Conservation (phyloP, 2,329 filamentous ascomycete genomes). For the Chaetomium strumarium region DNA sequence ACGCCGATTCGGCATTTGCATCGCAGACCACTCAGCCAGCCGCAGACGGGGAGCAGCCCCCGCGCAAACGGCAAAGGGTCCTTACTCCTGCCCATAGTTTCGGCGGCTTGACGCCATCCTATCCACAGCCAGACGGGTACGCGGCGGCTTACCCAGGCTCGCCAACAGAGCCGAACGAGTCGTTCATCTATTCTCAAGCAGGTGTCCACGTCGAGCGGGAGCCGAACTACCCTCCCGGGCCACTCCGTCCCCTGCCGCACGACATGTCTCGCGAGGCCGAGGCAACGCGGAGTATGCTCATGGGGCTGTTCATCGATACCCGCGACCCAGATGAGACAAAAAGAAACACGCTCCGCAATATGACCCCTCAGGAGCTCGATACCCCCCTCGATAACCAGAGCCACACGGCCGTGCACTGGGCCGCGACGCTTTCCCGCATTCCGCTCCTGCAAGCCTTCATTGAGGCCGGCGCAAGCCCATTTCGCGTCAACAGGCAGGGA, state of each 20-base stretch:
- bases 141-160: constrained; percentile 57
- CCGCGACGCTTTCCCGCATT: constrained; percentile 83
- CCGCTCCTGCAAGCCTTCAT: constrained; percentile 76
- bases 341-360: constrained; percentile 68
- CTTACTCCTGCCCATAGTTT: constrained; percentile 54
- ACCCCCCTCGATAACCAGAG: constrained; percentile 84
- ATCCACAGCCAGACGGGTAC: constrained; percentile 43
- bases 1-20: constrained; percentile 65
- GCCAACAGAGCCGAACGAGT: constrained; percentile 74
- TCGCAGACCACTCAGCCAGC: constrained; percentile 46
- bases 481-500: constrained; percentile 79
- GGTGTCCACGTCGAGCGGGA: constrained; percentile 39
- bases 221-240: constrained; percentile 53
- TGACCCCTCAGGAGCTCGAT: constrained; percentile 78
- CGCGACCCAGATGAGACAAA: constrained; percentile 60
- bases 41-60: constrained; percentile 62
- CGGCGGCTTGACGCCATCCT: constrained; percentile 35
- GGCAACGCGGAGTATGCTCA: constrained; percentile 72
- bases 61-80: constrained; percentile 68
- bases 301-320: constrained; percentile 76
- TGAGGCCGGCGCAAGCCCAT: constrained; percentile 77
- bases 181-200: constrained; percentile 61
- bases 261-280: constrained; percentile 61
- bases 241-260: constrained; percentile 59
- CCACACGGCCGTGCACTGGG: constrained; percentile 94